Base-by-base conservation (phyloP, 2,329 filamentous ascomycete species). In the Thielaviopsis punctulata region DNA sequence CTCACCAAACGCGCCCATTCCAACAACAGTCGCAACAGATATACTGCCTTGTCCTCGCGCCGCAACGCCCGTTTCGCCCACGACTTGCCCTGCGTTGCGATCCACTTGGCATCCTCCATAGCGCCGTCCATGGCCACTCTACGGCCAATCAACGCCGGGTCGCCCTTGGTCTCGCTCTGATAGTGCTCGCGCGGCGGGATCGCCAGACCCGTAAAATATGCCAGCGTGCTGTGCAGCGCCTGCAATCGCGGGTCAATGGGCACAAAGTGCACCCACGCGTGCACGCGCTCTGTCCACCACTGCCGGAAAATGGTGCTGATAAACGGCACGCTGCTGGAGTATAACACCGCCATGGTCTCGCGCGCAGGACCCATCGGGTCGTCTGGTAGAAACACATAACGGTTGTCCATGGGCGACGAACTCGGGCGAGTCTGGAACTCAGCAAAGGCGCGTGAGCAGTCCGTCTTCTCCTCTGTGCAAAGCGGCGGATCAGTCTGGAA, bases 191-290 rank as follows among this genome's bases (percentile, higher is more conserved):
- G 6, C n/a, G 49, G 45, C 18, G 53, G 53, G 23, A 55, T 48
- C 23, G 53, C 67, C 4, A 77, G 69, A 0, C 82, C 84, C 4
- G 73, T 68, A 60, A 92, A 90, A 64, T 87, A 92, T 0, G 82
- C 76, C 51, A 89, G 65, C 0, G 81, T 86, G 56, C 77, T 79
- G 69, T 84, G 86, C 41, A 92, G 66, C 1, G 76, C 83, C 55
- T 88, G 83, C 19, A 84, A 77, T 2, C 86, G 74, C 1, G 82
- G 58, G 61, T 92, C 86, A 15, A 89, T 66, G 8, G 86, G 86
- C 1, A 90, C 80, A 59, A 87, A 92, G 62, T 93, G 86, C 45
- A 81, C 68, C 86, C 86, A 93, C 0, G 86, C 77, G 54, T 73
- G 75, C 15, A 92, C 65, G 5, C 86, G 76, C 48, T 81, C 79